Conservation (phyloP, 495 filamentous ascomycete genomes). For the Podospora bellae-mahoneyi region DNA sequence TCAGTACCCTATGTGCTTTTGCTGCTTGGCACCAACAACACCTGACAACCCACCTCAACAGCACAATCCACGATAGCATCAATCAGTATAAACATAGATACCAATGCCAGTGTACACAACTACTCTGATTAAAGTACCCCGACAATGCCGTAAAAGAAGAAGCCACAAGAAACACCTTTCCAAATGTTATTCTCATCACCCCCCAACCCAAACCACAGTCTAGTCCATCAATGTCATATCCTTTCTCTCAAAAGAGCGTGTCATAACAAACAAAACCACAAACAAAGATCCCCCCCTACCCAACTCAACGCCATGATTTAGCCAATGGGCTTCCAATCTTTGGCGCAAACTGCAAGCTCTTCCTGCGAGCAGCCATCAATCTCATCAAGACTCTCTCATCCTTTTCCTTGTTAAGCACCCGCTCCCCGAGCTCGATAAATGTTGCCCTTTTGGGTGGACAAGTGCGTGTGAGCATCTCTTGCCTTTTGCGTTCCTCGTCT, state of each 20-base stretch:
- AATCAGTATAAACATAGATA: no score
- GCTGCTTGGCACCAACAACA: no score
- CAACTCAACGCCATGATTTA: conserved; percentile 40
- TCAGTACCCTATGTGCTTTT: not conserved
- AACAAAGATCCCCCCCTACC: not conserved
- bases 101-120: no score
- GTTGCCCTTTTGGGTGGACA: conserved; percentile 63
- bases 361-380: conserved; percentile 69
- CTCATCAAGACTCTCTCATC: conserved; percentile 57
- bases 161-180: no score
- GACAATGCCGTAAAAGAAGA: no score
- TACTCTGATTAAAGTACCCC: no score
- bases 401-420: conserved; percentile 39
- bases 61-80: no score
- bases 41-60: not conserved
- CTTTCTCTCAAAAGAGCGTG: not conserved
- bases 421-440: conserved; percentile 39
- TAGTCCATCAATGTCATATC: not conserved
- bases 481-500: conserved; percentile 24
- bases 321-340: conserved; percentile 73
- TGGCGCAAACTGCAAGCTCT: conserved; percentile 80
- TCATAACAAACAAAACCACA: not conserved
- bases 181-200: no score
- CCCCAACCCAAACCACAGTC: not conserved
- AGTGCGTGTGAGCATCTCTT: conserved; percentile 64